Conservation (phyloP, 345 rosid genomes). For the Salix purpurea region DNA sequence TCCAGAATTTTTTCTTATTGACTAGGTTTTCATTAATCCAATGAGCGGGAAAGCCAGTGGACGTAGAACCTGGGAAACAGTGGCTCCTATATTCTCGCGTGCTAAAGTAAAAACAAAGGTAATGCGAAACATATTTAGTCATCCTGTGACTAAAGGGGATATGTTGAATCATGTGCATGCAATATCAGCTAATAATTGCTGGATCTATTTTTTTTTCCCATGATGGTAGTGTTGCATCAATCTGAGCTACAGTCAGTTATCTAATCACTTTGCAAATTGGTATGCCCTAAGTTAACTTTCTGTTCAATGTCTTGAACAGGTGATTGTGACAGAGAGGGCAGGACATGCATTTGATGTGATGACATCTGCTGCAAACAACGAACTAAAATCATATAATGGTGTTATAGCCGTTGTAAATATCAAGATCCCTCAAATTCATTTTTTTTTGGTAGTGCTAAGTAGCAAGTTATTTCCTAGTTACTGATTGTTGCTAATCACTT, state of each 20-base stretch:
- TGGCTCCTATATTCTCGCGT: constrained; percentile 64
- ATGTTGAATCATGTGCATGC: background rate
- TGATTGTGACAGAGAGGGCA: constrained; percentile 72
- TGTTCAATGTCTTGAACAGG: constrained; percentile 41
- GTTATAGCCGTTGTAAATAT: constrained; percentile 75
- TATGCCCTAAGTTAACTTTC: background rate
- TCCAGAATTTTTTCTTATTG: constrained; percentile 20
- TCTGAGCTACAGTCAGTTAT: background rate
- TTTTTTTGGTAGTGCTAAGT: constrained; percentile 3
- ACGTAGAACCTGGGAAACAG: constrained; percentile 63
- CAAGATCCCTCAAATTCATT: constrained; percentile 1
- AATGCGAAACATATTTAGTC: background rate
- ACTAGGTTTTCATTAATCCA: constrained; percentile 81
- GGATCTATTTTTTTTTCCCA: too few relatives aligned
- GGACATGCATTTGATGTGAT: constrained; percentile 84
- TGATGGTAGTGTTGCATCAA: background rate
- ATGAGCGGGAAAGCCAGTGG: constrained; percentile 84
- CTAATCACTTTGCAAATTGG: background rate
- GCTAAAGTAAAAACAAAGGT: constrained; percentile 79
- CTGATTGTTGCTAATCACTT: constrained; percentile 12
- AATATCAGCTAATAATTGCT: too few relatives aligned
- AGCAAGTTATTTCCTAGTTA: background rate
- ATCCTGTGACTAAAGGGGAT: background rate
- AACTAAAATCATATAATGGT: constrained; percentile 72
- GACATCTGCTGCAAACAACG: constrained; percentile 50